Percentiles rank a stretch among this genome's conserved stretches.
phyloP scores from a whole-genome alignment of 1,139 yeast genomes.

The Hanseniaspora gamundiae region DNA sequence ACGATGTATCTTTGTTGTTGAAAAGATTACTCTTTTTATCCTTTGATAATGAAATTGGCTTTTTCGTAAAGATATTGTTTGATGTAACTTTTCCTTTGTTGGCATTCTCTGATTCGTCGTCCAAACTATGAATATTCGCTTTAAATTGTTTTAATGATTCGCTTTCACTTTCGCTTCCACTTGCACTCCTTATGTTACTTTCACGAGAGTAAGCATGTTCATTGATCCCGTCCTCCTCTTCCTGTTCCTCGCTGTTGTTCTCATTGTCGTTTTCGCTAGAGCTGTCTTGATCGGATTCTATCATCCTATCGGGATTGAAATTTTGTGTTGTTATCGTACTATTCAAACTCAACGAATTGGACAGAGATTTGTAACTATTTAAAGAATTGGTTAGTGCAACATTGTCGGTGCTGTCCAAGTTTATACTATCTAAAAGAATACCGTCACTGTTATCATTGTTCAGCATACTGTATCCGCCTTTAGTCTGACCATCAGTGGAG shows the following conservation, averaged over 20 bases:
- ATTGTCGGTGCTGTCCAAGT: background rate
- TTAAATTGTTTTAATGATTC: constrained; percentile 5
- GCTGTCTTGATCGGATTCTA: constrained; percentile 1
- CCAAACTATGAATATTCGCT: constrained; percentile 7
- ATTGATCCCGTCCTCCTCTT: constrained; percentile 3
- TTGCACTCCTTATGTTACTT: background rate
- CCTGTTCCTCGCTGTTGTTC: constrained; percentile 3
- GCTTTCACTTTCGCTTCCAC: constrained; percentile 1
- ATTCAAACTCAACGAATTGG: background rate
- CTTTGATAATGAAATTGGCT: no score
- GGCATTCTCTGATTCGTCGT: constrained; percentile 11
- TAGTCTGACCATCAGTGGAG: background rate
- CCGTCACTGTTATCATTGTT: background rate
- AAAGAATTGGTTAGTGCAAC: background rate
- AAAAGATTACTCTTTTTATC: background rate
- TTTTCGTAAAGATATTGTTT: no score
- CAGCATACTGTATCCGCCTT: background rate
- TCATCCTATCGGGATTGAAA: background rate
- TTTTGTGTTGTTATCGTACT: background rate
- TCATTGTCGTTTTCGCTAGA: background rate
- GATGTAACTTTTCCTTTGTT: constrained; percentile 7
- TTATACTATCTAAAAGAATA: background rate
- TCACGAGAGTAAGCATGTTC: constrained; percentile 3
- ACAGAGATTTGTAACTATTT: background rate
- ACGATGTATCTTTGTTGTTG: background rate